phyloP scores from a whole-genome alignment of 2,329 filamentous ascomycete species.

The Sarocladium kiliense region DNA sequence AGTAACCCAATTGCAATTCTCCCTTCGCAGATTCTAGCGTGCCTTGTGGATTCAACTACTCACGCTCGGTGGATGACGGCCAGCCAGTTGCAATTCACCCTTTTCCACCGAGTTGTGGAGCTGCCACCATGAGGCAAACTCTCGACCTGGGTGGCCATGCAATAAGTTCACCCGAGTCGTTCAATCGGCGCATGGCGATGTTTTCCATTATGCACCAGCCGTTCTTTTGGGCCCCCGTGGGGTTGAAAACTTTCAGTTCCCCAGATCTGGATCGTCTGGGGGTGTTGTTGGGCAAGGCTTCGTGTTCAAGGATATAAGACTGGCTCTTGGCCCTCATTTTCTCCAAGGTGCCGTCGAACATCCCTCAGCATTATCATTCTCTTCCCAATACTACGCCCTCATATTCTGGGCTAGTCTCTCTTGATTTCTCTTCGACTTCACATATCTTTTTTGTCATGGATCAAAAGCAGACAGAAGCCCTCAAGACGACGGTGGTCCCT shows the following conservation, averaged over 20 bases:
- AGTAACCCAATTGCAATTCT: neutral
- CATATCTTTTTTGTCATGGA: neutral
- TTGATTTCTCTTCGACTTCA: neutral
- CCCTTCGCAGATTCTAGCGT: neutral
- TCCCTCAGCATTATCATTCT: neutral
- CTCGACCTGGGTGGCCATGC: neutral
- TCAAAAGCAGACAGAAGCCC: neutral
- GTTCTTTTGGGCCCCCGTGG: neutral
- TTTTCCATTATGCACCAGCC: neutral
- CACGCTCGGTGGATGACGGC: neutral
- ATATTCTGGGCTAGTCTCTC: neutral
- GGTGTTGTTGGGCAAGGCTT: too few relatives aligned
- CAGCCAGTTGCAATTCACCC: neutral
- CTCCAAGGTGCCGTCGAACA: neutral
- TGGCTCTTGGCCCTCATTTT: neutral
- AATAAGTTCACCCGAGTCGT: neutral
- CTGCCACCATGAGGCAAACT: neutral
- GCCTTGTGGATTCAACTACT: neutral
- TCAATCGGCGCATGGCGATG: neutral
- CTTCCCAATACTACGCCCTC: too few relatives aligned
- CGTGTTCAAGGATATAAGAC: conserved; percentile 3
- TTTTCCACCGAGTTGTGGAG: neutral
- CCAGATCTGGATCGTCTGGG: neutral
- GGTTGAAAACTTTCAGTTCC: neutral
- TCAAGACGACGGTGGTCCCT: neutral